These are phyloP conservation scores for Aureobasidium leucospermi DNA, from an alignment of 2,329 filamentous ascomycete genomes.

Conservation along the genomic window DNA sequence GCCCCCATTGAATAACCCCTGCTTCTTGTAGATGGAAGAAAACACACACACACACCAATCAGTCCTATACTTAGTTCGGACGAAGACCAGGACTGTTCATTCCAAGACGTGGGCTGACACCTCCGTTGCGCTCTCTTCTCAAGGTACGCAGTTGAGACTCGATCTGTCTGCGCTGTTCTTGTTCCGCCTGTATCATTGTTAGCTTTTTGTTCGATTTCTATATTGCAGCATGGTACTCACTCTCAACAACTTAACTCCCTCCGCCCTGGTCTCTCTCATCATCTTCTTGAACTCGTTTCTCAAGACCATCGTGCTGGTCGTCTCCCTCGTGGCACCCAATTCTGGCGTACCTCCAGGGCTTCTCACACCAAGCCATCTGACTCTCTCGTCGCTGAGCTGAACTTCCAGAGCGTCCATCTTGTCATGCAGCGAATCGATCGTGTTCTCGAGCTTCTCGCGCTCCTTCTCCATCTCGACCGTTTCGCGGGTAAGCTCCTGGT, in stretches of 20 bases:
- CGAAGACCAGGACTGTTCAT: conserved; percentile 6
- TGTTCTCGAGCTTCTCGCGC: conserved; percentile 54
- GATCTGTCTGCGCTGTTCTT: conserved; percentile 47
- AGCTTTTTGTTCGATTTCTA: conserved; percentile 15
- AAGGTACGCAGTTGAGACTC: conserved; percentile 14
- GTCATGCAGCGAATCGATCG: conserved; percentile 58
- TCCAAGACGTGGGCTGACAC: conserved; percentile 3
- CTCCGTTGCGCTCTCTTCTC: conserved; percentile 12
- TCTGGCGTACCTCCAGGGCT: conserved; percentile 40
- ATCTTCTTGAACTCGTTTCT: conserved; percentile 74
- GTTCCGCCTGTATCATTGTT: conserved; percentile 50
- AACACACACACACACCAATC: neutral
- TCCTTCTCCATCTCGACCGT: conserved; percentile 66
- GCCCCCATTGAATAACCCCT: neutral
- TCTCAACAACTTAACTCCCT: conserved; percentile 57
- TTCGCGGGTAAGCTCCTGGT: conserved; percentile 62
- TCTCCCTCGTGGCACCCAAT: conserved; percentile 37
- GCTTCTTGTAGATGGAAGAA: neutral
- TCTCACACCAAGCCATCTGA: conserved; percentile 57
- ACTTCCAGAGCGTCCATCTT: conserved; percentile 57
- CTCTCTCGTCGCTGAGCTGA: conserved; percentile 59
- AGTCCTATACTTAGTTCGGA: neutral
- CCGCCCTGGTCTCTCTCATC: conserved; percentile 65
- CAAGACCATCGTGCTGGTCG: conserved; percentile 60
- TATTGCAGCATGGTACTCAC: conserved; percentile 38